Evolutionary conservation across 805 yeast genomes (phyloP).

Genomic region (Kodamaea kaohsiungensis): DNA sequence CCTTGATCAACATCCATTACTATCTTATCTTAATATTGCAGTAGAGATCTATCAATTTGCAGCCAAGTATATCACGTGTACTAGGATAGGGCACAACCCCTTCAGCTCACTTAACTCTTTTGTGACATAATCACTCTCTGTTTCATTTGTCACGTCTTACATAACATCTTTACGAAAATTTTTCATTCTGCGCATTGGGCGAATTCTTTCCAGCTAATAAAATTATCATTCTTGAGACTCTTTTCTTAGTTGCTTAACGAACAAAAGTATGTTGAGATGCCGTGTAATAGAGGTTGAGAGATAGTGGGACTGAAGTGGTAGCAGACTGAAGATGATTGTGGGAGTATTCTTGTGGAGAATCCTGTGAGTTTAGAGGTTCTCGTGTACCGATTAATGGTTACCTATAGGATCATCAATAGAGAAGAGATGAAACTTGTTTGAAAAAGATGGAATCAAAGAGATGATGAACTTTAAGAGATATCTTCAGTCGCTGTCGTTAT

Average conservation of each 20-base stretch:
- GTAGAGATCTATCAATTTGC: too few species aligned
- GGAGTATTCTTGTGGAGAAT: neutral
- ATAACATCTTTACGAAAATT: slow-evolving; percentile 7
- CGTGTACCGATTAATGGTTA: neutral
- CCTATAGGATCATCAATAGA: neutral
- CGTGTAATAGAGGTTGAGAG: neutral
- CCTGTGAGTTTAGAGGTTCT: neutral
- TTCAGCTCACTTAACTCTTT: too few species aligned
- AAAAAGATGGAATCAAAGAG: neutral
- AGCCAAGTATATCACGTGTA: neutral
- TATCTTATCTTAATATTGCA: too few species aligned
- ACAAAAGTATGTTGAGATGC: slow-evolving; percentile 11
- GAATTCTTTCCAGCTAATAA: neutral
- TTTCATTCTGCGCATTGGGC: slow-evolving; percentile 10
- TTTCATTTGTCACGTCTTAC: neutral
- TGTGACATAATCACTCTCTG: neutral
- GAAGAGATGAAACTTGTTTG: neutral
- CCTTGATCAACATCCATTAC: too few species aligned
- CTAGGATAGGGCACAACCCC: slow-evolving; percentile 1
- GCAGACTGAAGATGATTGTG: neutral
- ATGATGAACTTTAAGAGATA: neutral
- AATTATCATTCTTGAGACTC: slow-evolving; percentile 1
- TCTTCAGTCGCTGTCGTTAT: neutral
- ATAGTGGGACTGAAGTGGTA: neutral
- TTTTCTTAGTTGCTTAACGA: slow-evolving; percentile 6